These are phyloP conservation scores for Mrakia hoshinonis DNA, from an alignment of 768 basidiomycete genomes.

Conservation along the genomic window DNA sequence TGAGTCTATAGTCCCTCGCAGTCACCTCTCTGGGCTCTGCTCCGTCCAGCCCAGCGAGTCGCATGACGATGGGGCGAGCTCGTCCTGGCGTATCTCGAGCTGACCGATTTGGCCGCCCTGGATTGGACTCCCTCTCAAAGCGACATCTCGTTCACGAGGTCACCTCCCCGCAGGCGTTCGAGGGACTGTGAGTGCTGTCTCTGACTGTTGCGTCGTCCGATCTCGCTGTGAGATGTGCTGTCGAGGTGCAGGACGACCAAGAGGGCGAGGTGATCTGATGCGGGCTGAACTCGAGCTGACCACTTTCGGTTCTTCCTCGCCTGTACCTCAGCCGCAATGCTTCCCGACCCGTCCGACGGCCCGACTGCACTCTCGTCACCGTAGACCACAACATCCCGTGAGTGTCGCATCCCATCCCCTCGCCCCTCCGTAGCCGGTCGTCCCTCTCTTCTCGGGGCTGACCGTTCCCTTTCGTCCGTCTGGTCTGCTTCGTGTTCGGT, in stretches of 20 bases:
- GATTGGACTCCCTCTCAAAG: neutral
- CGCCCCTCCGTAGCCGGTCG: neutral
- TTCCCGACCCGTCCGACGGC: constrained; percentile 64
- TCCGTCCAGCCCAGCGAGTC: neutral
- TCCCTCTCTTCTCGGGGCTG: constrained; percentile 7
- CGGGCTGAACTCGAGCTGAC: neutral
- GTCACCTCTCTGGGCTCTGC: too few relatives aligned
- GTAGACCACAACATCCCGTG: constrained; percentile 83
- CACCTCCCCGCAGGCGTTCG: constrained; percentile 87
- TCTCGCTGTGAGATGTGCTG: constrained; percentile 27
- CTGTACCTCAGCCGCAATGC: constrained; percentile 54
- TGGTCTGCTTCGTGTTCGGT: constrained; percentile 2
- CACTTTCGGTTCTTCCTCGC: neutral
- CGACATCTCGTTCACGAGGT: constrained; percentile 75
- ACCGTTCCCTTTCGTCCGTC: neutral
- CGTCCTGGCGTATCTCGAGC: neutral
- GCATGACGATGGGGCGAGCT: neutral
- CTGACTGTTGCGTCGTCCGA: constrained; percentile 23
- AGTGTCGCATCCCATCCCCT: constrained; percentile 37
- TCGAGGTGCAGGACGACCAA: neutral
- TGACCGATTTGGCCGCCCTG: neutral
- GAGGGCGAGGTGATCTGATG: neutral
- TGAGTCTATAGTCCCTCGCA: too few relatives aligned
- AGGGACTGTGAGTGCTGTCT: constrained; percentile 56
- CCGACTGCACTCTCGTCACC: constrained; percentile 82